Percentiles rank a stretch among this genome's conserved stretches.
Conservation (phyloP, 495 filamentous ascomycete genomes). For the Bryoglossum gracile region DNA sequence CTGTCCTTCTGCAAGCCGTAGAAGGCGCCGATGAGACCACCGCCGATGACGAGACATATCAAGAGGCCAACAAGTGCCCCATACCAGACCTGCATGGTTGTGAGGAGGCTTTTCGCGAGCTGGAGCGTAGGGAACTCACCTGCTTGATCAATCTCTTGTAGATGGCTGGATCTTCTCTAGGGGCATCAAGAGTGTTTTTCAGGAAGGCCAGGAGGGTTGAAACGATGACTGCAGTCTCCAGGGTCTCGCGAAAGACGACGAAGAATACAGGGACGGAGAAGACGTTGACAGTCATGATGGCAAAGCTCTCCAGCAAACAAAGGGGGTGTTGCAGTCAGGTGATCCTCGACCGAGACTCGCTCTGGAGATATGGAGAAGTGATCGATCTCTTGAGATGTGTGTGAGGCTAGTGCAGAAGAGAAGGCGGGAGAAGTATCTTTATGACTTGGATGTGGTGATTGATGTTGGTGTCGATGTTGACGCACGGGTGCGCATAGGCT, state of each 20-base stretch:
- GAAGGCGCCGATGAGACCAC: conserved; percentile 71
- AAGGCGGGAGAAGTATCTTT: background rate
- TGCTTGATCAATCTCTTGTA: conserved; percentile 68
- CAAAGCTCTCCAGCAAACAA: background rate
- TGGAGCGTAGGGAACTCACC: conserved; percentile 32
- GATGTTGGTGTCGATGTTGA: background rate
- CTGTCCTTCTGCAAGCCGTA: conserved; percentile 60
- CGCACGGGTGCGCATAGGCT: background rate
- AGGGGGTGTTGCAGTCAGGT: background rate
- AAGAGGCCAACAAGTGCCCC: conserved; percentile 57
- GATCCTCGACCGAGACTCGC: background rate
- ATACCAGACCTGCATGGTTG: conserved; percentile 53
- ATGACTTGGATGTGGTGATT: no score
- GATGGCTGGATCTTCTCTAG: conserved; percentile 43
- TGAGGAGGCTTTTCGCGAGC: background rate
- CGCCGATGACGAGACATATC: conserved; percentile 62
- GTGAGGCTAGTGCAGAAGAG: background rate
- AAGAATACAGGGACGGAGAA: conserved; percentile 74
- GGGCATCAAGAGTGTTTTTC: conserved; percentile 63
- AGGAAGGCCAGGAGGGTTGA: conserved; percentile 77
- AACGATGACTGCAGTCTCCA: conserved; percentile 75
- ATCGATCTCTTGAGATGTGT: background rate
- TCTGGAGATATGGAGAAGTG: background rate
- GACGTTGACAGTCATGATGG: conserved; percentile 45
- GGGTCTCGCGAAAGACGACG: conserved; percentile 75